Percentiles rank a stretch among this genome's conserved stretches.
phyloP scores from a whole-genome alignment of 495 filamentous ascomycete genomes.

The Polyplosphaeria fusca region DNA sequence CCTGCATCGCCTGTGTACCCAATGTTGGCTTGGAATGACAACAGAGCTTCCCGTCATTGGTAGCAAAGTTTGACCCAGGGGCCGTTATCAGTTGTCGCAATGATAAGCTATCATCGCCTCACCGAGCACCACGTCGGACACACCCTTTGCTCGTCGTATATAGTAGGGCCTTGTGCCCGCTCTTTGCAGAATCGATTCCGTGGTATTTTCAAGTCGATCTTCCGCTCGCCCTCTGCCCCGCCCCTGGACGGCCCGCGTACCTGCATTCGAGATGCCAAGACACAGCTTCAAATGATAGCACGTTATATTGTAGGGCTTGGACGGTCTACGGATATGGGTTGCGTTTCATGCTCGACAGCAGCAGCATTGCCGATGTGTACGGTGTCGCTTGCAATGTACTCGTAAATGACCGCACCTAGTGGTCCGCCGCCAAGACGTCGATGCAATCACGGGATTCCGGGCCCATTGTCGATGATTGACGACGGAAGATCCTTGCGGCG shows the following conservation, averaged over 20 bases:
- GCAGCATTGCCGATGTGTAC: no score
- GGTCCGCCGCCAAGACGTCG: no score
- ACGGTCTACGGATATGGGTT: no score
- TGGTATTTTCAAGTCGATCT: not conserved
- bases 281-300: not conserved
- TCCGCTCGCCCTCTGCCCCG: conserved; percentile 8
- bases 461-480: no score
- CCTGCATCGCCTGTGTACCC: conserved; percentile 17
- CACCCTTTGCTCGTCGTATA: not conserved
- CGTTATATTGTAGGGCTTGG: not conserved
- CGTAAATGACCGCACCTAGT: no score
- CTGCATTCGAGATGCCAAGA: not conserved
- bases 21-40: conserved; percentile 22
- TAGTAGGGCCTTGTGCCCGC: no score
- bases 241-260: not conserved
- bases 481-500: no score
- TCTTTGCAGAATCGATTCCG: no score
- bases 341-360: no score
- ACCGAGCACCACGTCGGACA: conserved; percentile 10
- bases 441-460: no score
- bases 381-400: no score
- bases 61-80: conserved; percentile 9
- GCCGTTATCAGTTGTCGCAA: conserved; percentile 30
- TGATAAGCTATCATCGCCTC: conserved; percentile 32
- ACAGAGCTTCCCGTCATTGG: conserved; percentile 18